These are phyloP conservation scores for Apium graveolens DNA, from an alignment of 129 eudicot genomes.

Conservation along the genomic window DNA sequence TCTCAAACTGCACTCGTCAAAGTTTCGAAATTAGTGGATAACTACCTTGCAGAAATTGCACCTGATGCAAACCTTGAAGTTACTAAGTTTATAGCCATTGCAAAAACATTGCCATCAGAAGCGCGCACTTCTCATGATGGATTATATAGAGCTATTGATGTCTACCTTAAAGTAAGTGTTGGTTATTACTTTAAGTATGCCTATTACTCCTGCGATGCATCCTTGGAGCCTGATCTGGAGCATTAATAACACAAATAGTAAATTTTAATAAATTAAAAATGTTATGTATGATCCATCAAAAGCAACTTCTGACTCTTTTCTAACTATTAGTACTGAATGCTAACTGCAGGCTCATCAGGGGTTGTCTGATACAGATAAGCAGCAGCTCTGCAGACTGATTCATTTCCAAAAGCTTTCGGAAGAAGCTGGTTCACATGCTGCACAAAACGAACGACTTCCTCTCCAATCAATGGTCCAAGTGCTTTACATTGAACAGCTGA, in stretches of 20 bases:
- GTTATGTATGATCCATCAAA: conserved; percentile 19
- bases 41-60: conserved; percentile 84
- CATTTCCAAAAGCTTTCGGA: conserved; percentile 90
- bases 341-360: conserved; percentile 75
- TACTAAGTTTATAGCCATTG: conserved; percentile 66
- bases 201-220: too few relatives aligned
- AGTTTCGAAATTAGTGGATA: conserved; percentile 83
- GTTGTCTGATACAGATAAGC: conserved; percentile 64
- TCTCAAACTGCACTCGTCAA: conserved; percentile 67
- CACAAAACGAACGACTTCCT: conserved; percentile 94
- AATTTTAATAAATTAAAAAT: not conserved
- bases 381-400: conserved; percentile 70
- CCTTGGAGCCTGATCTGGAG: too few relatives aligned
- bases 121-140: conserved; percentile 86
- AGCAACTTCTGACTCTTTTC: conserved; percentile 26
- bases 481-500: conserved; percentile 74
- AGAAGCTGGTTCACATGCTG: conserved; percentile 91
- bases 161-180: conserved; percentile 74
- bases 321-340: not conserved
- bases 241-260: too few relatives aligned
- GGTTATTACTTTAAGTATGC: too few relatives aligned
- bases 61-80: conserved; percentile 92
- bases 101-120: conserved; percentile 74
- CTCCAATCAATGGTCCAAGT: conserved; percentile 88
- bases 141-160: conserved; percentile 74